Evolutionary conservation across 805 yeast genomes (phyloP).

Genomic region (Candida railenensis): DNA sequence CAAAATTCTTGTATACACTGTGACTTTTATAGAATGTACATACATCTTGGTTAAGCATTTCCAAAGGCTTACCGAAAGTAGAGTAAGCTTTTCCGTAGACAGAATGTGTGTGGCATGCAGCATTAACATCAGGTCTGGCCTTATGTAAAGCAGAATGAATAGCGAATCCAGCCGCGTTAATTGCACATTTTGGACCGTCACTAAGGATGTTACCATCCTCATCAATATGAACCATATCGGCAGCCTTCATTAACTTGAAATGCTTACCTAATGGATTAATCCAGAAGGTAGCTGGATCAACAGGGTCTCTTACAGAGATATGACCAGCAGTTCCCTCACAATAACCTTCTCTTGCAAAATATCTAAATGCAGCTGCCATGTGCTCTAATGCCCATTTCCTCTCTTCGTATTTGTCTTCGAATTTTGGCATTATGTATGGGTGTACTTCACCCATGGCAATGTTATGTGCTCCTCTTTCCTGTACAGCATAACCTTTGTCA

Average conservation of each 20-base stretch:
- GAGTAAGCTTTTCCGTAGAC: conserved; percentile 40
- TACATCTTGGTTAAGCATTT: conserved; percentile 30
- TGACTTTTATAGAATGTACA: conserved; percentile 27
- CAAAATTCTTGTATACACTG: conserved; percentile 25
- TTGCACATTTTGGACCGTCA: conserved; percentile 37
- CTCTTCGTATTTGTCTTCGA: conserved; percentile 47
- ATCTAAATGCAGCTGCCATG: conserved; percentile 82
- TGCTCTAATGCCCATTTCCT: conserved; percentile 63
- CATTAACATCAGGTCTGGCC: conserved; percentile 37
- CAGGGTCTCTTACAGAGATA: conserved; percentile 81
- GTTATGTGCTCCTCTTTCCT: conserved; percentile 57
- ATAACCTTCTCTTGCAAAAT: conserved; percentile 73
- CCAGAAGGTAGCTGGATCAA: conserved; percentile 78
- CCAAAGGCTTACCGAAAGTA: conserved; percentile 33
- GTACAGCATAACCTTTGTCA: conserved; percentile 40
- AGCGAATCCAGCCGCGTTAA: conserved; percentile 42
- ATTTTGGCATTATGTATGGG: conserved; percentile 53
- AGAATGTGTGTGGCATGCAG: conserved; percentile 44
- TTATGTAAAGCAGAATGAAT: conserved; percentile 40
- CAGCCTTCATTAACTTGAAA: conserved; percentile 46
- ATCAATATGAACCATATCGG: conserved; percentile 40
- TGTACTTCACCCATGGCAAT: conserved; percentile 53
- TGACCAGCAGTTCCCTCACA: conserved; percentile 85
- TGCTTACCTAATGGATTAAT: conserved; percentile 83
- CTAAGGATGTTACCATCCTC: conserved; percentile 35